Percentiles rank a stretch among this genome's conserved stretches.
Evolutionary conservation across 306 rosid species (phyloP).

Genomic region (Rosa persica): DNA sequence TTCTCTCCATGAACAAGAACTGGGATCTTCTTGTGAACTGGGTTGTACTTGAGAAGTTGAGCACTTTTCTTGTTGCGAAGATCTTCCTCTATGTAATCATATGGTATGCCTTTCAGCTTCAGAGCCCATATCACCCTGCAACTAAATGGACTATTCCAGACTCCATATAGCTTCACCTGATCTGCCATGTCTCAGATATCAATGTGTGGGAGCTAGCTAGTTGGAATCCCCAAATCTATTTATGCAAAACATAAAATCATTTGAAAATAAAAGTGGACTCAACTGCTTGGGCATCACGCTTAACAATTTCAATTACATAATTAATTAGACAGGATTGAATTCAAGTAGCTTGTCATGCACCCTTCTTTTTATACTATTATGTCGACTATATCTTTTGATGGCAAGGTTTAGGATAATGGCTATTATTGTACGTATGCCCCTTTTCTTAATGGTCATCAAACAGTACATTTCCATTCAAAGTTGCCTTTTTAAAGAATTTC

Average conservation of each 20-base stretch:
- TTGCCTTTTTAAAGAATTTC: too few species aligned
- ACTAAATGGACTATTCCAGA: conserved; percentile 47
- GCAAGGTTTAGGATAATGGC: too few species aligned
- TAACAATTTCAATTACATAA: not conserved
- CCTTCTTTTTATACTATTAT: not conserved
- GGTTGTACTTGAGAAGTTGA: conserved; percentile 47
- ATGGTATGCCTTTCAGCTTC: conserved; percentile 47
- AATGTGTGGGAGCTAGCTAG: not conserved
- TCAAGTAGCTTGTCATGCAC: not conserved
- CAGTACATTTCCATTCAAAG: too few species aligned
- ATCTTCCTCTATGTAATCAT: conserved; percentile 51
- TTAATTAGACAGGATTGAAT: not conserved
- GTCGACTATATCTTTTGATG: too few species aligned
- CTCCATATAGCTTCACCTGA: conserved; percentile 44
- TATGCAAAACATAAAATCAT: not conserved
- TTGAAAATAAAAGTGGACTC: not conserved
- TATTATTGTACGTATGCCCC: too few species aligned
- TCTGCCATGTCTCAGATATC: conserved; percentile 21
- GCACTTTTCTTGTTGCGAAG: conserved; percentile 38
- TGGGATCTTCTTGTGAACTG: conserved; percentile 47
- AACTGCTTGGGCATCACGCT: not conserved
- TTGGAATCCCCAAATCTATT: not conserved
- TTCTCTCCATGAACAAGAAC: conserved; percentile 53
- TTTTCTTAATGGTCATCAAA: too few species aligned
- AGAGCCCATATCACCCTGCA: conserved; percentile 53